These are phyloP conservation scores for Posidonia australis DNA, from an alignment of 106 monocot species.

Conservation along the genomic window DNA sequence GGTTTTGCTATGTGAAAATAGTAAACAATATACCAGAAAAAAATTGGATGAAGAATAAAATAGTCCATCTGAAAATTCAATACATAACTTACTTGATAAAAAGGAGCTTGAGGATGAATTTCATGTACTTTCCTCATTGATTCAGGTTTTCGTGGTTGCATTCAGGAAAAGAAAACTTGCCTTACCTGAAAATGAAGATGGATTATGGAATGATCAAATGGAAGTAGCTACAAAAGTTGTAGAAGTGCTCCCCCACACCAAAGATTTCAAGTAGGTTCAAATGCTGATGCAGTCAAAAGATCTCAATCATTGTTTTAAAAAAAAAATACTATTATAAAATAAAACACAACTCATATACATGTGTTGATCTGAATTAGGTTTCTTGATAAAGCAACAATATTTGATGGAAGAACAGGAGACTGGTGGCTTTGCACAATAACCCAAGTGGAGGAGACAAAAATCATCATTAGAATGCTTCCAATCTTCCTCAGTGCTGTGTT, in stretches of 20 bases:
- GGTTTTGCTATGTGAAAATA: neutral
- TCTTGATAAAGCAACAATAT: conserved; percentile 41
- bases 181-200: conserved; percentile 26
- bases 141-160: conserved; percentile 58
- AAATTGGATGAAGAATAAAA: neutral
- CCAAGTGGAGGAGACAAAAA: conserved; percentile 61
- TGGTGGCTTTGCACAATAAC: conserved; percentile 46
- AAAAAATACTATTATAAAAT: no score
- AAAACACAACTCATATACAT: no score
- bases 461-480: conserved; percentile 43
- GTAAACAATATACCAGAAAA: neutral
- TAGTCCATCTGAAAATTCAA: neutral
- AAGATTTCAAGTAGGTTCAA: conserved; percentile 23
- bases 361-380: no score
- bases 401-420: conserved; percentile 13
- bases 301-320: no score
- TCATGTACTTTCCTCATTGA: neutral
- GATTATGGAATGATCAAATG: conserved; percentile 10
- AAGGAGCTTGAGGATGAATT: neutral
- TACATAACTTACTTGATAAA: neutral
- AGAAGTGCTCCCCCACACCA: conserved; percentile 30
- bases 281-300: no score
- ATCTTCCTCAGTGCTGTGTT: conserved; percentile 34
- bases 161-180: conserved; percentile 40
- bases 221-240: conserved; percentile 3